Evolutionary conservation across 106 monocot species (phyloP).

Genomic region (Platanthera guangdongensis): DNA sequence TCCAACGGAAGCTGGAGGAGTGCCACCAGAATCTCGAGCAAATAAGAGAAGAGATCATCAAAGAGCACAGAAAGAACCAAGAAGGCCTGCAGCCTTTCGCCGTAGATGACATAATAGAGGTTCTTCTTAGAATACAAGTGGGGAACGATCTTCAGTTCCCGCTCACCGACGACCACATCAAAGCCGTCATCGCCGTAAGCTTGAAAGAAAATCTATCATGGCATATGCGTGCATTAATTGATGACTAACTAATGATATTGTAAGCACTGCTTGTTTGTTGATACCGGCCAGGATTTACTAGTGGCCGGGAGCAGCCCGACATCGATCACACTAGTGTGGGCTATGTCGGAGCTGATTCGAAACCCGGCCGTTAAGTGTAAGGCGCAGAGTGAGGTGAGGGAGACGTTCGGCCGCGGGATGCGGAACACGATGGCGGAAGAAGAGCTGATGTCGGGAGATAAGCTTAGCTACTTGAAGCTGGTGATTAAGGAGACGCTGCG

Average conservation of each 20-base stretch:
- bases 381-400: constrained; percentile 5
- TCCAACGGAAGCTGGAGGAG: no score
- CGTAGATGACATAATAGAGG: background rate
- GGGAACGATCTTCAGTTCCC: no score
- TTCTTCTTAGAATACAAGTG: background rate
- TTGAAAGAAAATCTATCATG: no score
- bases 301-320: background rate
- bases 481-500: constrained; percentile 2
- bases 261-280: no score
- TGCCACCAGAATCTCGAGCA: background rate
- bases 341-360: constrained; percentile 11
- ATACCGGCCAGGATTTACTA: background rate
- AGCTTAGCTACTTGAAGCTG: background rate
- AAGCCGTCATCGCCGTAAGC: no score
- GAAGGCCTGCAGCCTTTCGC: no score
- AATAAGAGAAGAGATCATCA: background rate
- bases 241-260: no score
- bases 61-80: background rate
- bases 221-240: no score
- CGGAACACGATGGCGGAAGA: background rate
- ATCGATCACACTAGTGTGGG: background rate
- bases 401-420: background rate
- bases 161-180: no score
- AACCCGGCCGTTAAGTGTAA: constrained; percentile 5
- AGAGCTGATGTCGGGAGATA: background rate